Evolutionary conservation across 257 asterid species (phyloP).

Genomic region (Solanum chaucha): DNA sequence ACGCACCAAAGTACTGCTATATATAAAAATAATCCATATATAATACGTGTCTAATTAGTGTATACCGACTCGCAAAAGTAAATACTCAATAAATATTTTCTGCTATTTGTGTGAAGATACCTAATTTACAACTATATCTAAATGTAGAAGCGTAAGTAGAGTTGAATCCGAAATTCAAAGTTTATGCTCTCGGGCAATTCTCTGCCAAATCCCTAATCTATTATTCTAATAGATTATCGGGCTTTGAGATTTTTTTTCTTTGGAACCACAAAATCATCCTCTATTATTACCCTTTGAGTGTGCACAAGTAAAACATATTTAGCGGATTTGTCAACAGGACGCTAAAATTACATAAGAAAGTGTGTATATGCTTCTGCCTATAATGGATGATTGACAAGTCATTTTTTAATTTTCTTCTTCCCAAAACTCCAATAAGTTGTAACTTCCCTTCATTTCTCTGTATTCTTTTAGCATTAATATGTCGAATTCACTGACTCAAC

Average conservation of each 20-base stretch:
- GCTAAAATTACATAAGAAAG: not conserved
- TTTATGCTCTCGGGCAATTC: not conserved
- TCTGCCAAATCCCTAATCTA: not conserved
- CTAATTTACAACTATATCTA: too few relatives aligned
- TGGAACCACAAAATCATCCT: not conserved
- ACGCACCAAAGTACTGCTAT: too few relatives aligned
- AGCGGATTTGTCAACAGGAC: not conserved
- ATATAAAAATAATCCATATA: too few relatives aligned
- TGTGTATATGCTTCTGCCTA: not conserved
- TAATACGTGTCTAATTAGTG: not conserved
- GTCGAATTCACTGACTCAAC: accelerated
- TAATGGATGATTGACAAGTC: not conserved
- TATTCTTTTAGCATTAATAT: not conserved
- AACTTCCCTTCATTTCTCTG: not conserved
- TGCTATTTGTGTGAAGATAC: too few relatives aligned
- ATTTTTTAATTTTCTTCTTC: too few relatives aligned
- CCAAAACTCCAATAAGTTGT: not conserved
- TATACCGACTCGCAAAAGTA: not conserved
- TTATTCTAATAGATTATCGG: not conserved
- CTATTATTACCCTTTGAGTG: too few relatives aligned
- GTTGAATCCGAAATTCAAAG: too few relatives aligned
- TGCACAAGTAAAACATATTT: not conserved
- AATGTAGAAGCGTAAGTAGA: too few relatives aligned
- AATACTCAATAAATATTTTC: too few relatives aligned
- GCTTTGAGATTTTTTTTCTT: too few relatives aligned